phyloP scores from a whole-genome alignment of 176 grass and related monocot species.

The Paspalum vaginatum region DNA sequence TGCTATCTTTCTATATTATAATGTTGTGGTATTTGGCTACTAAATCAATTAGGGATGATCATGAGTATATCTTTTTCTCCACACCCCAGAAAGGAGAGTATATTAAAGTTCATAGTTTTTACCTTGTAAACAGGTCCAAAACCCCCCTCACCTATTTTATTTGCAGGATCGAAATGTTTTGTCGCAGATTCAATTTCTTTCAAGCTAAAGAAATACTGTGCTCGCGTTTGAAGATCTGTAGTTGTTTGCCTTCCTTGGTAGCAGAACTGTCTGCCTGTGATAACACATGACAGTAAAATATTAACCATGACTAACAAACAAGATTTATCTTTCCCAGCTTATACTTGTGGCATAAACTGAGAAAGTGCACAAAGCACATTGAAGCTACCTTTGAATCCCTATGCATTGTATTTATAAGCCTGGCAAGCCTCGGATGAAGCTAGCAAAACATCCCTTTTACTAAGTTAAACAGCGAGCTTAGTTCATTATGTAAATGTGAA shows the following conservation, averaged over 20 bases:
- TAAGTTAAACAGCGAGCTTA: background rate
- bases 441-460: background rate
- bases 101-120: constrained; percentile 32
- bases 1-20: constrained; percentile 1
- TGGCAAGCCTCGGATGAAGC: background rate
- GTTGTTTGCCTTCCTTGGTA: constrained; percentile 41
- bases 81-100: background rate
- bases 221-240: constrained; percentile 56
- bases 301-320: background rate
- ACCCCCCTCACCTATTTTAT: constrained; percentile 81
- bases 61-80: background rate
- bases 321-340: background rate
- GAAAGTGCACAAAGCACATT: constrained; percentile 4
- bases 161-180: constrained; percentile 67
- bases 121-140: constrained; percentile 92
- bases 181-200: constrained; percentile 81
- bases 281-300: constrained; percentile 21
- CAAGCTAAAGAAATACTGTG: constrained; percentile 74
- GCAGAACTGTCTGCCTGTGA: constrained; percentile 34
- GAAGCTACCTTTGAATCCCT: constrained; percentile 17
- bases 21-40: background rate
- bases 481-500: background rate
- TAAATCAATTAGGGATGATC: background rate
- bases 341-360: background rate
- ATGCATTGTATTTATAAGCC: background rate